Evolutionary conservation across 2,329 filamentous ascomycete species (phyloP).

Genomic region (Microdochium nivale): DNA sequence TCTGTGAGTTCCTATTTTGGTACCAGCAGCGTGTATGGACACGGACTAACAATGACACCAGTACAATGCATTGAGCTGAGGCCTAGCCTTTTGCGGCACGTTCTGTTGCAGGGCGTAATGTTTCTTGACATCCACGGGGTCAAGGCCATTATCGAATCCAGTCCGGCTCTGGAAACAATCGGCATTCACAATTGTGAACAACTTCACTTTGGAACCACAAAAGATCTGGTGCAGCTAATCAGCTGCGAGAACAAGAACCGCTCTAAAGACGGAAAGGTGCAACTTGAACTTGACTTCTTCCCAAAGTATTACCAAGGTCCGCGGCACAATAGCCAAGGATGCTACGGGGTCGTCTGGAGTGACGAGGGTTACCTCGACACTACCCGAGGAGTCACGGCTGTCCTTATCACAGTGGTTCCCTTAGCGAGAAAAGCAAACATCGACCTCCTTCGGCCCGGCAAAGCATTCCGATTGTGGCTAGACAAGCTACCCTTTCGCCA

Average conservation of each 20-base stretch:
- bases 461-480: conserved; percentile 15
- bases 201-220: conserved; percentile 13
- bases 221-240: conserved; percentile 9
- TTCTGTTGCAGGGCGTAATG: conserved; percentile 9
- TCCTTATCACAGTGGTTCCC: conserved; percentile 6
- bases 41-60: neutral
- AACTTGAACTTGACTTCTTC: conserved; percentile 11
- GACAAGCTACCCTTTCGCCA: conserved; percentile 14
- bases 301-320: conserved; percentile 5
- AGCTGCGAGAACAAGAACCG: conserved; percentile 6
- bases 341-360: conserved; percentile 13
- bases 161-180: conserved; percentile 12
- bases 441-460: conserved; percentile 14
- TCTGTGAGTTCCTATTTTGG: neutral
- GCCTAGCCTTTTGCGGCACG: neutral
- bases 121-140: conserved; percentile 13
- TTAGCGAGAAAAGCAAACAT: conserved; percentile 7
- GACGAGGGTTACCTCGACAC: conserved; percentile 9
- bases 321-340: conserved; percentile 4
- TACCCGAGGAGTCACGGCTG: conserved; percentile 5
- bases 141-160: conserved; percentile 6
- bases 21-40: neutral
- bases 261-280: too few relatives aligned
- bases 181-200: conserved; percentile 20
- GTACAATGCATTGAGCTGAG: neutral